These are phyloP conservation scores for Mycena sanguinolenta DNA, from an alignment of 768 basidiomycete genomes.

Conservation along the genomic window DNA sequence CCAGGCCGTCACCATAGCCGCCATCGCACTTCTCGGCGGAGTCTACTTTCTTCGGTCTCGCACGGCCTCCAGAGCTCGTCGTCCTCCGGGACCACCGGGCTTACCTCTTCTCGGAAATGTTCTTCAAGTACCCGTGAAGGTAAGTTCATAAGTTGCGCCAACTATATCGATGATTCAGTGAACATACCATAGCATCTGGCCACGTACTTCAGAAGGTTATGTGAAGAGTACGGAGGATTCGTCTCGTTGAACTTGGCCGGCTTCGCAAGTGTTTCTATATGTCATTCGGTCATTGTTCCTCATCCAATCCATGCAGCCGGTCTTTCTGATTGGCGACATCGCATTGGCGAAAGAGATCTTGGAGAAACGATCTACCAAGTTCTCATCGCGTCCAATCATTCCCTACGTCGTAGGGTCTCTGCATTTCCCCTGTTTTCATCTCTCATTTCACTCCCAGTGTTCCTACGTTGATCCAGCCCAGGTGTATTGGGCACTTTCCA, in stretches of 20 bases:
- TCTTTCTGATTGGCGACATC: no score
- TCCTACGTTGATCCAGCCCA: background rate
- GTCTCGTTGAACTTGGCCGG: no score
- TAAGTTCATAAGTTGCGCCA: background rate
- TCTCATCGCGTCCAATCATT: background rate
- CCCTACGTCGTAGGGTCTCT: background rate
- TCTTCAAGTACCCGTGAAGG: background rate
- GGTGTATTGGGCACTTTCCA: background rate
- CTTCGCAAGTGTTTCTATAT: no score
- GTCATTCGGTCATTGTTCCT: no score
- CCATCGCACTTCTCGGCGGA: slow-evolving; percentile 1
- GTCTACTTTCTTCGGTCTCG: background rate
- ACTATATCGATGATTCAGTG: background rate
- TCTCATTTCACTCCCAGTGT: background rate
- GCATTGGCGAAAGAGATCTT: no score
- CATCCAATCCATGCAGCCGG: no score
- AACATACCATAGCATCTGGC: background rate
- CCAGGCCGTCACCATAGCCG: background rate
- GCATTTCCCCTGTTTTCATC: background rate
- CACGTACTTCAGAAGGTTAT: background rate
- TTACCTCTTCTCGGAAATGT: background rate
- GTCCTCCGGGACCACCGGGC: slow-evolving; percentile 1
- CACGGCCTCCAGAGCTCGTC: background rate
- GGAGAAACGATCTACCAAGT: background rate
- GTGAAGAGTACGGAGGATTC: background rate